These are phyloP conservation scores for Astrothelium subdiscretum DNA, from an alignment of 495 filamentous ascomycete species.

Conservation along the genomic window DNA sequence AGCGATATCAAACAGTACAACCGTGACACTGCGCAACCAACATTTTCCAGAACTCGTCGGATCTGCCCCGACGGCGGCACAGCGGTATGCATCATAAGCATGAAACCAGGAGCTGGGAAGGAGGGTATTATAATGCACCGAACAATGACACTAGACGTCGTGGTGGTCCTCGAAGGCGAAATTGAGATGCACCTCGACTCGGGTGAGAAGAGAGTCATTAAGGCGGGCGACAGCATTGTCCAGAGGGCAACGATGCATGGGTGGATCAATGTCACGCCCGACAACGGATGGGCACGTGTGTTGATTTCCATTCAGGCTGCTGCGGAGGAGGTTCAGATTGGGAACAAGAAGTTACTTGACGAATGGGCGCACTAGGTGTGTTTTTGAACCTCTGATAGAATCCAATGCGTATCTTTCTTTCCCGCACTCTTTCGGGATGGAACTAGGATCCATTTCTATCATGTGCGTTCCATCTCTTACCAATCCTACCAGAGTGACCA, in stretches of 20 bases:
- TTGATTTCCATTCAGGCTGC: neutral
- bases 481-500: no score
- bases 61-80: no score
- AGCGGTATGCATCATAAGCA: constrained; percentile 4
- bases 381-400: no score
- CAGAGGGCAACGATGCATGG: constrained; percentile 60
- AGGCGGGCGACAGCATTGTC: constrained; percentile 50
- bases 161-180: constrained; percentile 24
- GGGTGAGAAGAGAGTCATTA: constrained; percentile 43
- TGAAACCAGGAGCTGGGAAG: constrained; percentile 9
- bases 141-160: constrained; percentile 21
- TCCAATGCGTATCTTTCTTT: no score
- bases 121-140: constrained; percentile 17
- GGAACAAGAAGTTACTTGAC: neutral
- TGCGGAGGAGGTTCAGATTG: neutral
- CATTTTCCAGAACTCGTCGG: no score
- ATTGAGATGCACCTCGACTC: constrained; percentile 52
- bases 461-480: no score
- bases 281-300: constrained; percentile 25
- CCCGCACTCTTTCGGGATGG: no score
- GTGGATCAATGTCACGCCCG: constrained; percentile 47
- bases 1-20: no score
- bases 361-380: neutral
- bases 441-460: no score
- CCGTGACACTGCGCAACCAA: no score